phyloP scores from a whole-genome alignment of 805 yeast species.

The Ascoidea asiatica region DNA sequence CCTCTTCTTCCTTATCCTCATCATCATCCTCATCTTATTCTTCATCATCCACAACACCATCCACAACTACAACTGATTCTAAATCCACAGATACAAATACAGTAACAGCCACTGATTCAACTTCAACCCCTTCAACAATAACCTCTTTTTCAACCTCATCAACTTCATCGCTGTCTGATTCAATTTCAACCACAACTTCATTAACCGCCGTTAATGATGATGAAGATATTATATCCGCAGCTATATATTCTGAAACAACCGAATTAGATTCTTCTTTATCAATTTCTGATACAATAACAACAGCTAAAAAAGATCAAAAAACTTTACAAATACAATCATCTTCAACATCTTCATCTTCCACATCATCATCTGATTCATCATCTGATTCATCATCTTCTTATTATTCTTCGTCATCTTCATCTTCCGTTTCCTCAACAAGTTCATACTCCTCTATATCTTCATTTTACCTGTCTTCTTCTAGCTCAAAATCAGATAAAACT shows the following conservation, averaged over 20 bases:
- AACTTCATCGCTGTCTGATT: neutral
- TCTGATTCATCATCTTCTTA: neutral
- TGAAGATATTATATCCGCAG: neutral
- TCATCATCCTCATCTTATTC: neutral
- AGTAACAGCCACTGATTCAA: no score
- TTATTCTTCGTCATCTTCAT: neutral
- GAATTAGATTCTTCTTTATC: neutral
- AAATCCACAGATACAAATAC: no score
- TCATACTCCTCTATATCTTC: no score
- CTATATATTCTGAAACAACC: neutral
- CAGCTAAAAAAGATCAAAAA: neutral
- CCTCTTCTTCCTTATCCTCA: neutral
- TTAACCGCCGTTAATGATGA: neutral
- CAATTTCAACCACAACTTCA: neutral
- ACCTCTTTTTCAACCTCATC: neutral
- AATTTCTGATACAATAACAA: neutral
- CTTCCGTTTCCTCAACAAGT: no score
- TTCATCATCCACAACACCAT: no score
- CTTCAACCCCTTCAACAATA: neutral
- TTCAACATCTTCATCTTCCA: neutral
- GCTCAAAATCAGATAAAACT: no score
- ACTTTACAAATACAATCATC: neutral
- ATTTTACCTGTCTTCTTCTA: no score
- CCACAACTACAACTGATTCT: neutral
- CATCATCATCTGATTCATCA: neutral